Percentiles rank a stretch among this genome's conserved stretches.
Evolutionary conservation across 768 basidiomycete species (phyloP).

Genomic region (Boletus sp.): DNA sequence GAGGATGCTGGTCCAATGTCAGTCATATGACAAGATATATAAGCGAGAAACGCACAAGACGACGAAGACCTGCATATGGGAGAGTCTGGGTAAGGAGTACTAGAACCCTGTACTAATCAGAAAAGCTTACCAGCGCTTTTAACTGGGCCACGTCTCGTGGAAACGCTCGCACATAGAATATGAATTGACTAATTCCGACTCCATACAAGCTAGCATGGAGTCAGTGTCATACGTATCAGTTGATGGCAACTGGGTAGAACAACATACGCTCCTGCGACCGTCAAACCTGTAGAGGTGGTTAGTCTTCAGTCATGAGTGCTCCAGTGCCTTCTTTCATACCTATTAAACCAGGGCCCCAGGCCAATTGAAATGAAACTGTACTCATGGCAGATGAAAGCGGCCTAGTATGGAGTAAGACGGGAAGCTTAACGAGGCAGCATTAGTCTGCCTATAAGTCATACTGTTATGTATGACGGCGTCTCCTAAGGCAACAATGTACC

Average conservation of each 20-base stretch:
- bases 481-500: no score
- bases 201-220: conserved; percentile 18
- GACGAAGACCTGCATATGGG: conserved; percentile 1
- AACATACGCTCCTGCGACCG: conserved; percentile 13
- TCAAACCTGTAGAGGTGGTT: conserved; percentile 20
- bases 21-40: not conserved
- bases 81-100: not conserved
- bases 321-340: conserved; percentile 4
- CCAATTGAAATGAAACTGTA: not conserved
- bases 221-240: no score
- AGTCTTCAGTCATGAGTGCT: not conserved
- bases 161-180: conserved; percentile 19
- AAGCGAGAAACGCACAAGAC: conserved; percentile 9
- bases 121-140: conserved; percentile 14
- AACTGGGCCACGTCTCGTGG: conserved; percentile 11
- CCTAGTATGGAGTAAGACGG: not conserved
- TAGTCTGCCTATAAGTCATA: no score
- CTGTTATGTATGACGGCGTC: no score
- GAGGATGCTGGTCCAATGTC: conserved; percentile 6
- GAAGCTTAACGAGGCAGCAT: no score
- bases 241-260: not conserved
- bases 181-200: conserved; percentile 14
- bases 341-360: conserved; percentile 18
- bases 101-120: no score
- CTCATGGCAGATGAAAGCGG: conserved; percentile 6